Conservation (phyloP, 148 eudicot species). For the Mesembryanthemum crystallinum region DNA sequence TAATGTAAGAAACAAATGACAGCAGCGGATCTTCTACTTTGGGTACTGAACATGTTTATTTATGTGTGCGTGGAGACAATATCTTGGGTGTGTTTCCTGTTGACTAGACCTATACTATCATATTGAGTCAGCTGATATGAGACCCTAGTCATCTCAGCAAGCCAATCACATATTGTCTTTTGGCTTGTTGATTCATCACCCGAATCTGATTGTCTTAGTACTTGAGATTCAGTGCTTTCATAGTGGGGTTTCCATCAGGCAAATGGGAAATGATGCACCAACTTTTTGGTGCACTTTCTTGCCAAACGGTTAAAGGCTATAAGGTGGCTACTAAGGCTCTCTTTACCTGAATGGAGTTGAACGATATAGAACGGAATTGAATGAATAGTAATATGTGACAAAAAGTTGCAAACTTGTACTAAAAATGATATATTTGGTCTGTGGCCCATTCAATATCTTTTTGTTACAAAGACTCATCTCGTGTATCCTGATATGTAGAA, state of each 20-base stretch:
- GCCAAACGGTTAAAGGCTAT: neutral
- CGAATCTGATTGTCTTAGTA: neutral
- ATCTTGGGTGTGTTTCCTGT: neutral
- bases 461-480: neutral
- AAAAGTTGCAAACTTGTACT: too few species aligned
- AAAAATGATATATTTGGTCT: too few species aligned
- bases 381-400: neutral
- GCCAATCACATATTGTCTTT: neutral
- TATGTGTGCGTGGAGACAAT: too few species aligned
- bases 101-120: neutral
- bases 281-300: neutral
- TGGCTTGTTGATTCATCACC: neutral
- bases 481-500: neutral
- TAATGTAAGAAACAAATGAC: neutral
- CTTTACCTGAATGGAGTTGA: too few species aligned
- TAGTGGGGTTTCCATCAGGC: neutral
- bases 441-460: neutral
- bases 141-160: neutral
- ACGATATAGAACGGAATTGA: neutral
- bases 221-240: neutral
- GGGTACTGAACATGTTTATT: neutral
- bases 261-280: neutral
- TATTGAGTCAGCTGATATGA: neutral
- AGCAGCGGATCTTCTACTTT: neutral
- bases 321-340: too few species aligned